Evolutionary conservation across 2,329 filamentous ascomycete genomes (phyloP), one percentile per base, ranked within the genome.

Genomic region (Chaetoscypha palmicola): DNA sequence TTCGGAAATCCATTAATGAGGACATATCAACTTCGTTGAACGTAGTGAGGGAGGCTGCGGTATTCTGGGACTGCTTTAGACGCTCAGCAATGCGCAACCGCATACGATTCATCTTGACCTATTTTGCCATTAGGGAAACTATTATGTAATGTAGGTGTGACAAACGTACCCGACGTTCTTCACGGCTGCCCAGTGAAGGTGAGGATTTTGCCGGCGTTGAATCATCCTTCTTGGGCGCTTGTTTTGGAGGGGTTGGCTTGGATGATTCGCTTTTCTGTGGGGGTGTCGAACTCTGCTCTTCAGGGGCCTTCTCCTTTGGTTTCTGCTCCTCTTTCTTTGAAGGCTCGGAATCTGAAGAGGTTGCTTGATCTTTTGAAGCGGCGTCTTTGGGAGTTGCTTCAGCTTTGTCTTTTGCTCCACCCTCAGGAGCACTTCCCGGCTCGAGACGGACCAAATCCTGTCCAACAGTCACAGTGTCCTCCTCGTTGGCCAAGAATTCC

Each of bases 51-150:
- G 92, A 95, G 34, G 92, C 92, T 39, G 92, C 91, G 1, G 92
- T 97, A 71, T 98, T 98, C 66, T 98, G 92, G 16, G 92, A 97
- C 66, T 98, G 92, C 79, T 98, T 98, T 54, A 98, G 78, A 57
- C 92, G 89, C 73, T 98, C 92, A 39, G 92, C 88, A 57, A 97
- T 98, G 50, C 92, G 83, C 49, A 97, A 79, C 54, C 92, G 89
- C 92, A 98, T 98, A 54, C 92, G 88, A 74, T 97, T 97, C 92
- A 98, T 98, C 77, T 98, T 98, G 61, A 97, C 88, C 86, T 92
- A 58, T 44, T n/a, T 33, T 49, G 16, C 41, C 32, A 32, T 57
- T 40, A 56, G 46, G 22, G 8, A 19, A 14, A 34, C 19, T 9
- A n/a, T 14, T 24, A 12, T 12, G 26, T 12, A 23, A 11, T 12